Evolutionary conservation across 441 rosid species (phyloP).

Genomic region (Sinapis alba): DNA sequence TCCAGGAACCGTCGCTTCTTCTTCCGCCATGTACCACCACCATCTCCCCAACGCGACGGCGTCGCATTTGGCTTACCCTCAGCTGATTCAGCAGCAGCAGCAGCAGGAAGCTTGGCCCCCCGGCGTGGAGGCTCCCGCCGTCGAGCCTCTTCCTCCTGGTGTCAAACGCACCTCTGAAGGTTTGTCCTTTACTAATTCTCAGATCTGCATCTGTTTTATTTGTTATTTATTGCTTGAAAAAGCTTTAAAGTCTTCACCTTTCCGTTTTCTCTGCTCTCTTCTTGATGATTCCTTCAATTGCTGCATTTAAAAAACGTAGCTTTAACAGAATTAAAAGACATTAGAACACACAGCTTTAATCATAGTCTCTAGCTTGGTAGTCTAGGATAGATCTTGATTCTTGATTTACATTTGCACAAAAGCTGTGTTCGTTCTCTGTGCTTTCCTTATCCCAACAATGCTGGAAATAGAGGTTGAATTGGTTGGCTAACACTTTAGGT

Average conservation of each 20-base stretch:
- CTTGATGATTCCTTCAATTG: background rate
- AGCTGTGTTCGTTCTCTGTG: conserved; percentile 18
- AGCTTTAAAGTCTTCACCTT: background rate
- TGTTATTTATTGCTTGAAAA: conserved; percentile 8
- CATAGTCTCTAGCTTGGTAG: background rate
- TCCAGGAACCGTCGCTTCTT: conserved; percentile 31
- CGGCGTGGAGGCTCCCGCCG: conserved; percentile 50
- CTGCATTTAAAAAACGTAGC: conserved; percentile 2
- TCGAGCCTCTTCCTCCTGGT: conserved; percentile 59
- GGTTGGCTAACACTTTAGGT: background rate
- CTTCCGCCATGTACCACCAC: conserved; percentile 46
- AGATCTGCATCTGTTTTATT: conserved; percentile 36
- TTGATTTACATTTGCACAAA: conserved; percentile 9
- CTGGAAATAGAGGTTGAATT: background rate
- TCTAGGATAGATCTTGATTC: conserved; percentile 1
- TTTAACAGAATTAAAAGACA: no score
- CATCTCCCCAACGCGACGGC: conserved; percentile 40
- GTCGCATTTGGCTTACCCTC: conserved; percentile 44
- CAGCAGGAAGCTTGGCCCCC: conserved; percentile 51
- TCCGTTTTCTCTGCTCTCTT: conserved; percentile 18
- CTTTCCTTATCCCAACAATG: background rate
- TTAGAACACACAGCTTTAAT: background rate
- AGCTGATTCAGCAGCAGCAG: conserved; percentile 40
- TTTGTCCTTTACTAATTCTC: conserved; percentile 24
- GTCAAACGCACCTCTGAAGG: conserved; percentile 82